Evolutionary conservation across 2,329 filamentous ascomycete genomes (phyloP), one percentile per base, ranked within the genome.

Genomic region (Ceratocystis albifundus): DNA sequence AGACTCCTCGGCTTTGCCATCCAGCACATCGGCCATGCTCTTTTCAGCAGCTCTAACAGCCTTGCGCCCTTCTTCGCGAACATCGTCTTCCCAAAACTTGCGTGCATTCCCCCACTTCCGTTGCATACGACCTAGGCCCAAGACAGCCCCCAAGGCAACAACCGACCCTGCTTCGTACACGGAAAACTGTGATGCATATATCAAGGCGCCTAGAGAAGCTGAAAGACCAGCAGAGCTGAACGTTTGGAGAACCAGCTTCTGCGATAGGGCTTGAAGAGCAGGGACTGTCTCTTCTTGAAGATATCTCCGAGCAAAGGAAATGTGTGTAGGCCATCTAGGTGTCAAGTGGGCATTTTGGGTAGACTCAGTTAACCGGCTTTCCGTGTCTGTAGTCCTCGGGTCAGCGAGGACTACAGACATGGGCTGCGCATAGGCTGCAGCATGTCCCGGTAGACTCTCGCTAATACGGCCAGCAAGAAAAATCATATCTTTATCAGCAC

Each of bases 401-500:
- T 12, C 17, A 7, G 57, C 48, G 5, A 46, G 12, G 61, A 69
- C 69, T 15, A 68, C 67, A 10, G 72, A 74, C 2, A 68, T 64
- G 1, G 77, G 77, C 57, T 79, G 77, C 0, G 74, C 68, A 61
- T 78, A 79, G n/a, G 30, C 8, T 1, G 66, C 0, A 66, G 65
- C 1, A 71, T 72, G 10, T 68, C 69, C 64, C 32, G 74, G 72
- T 20, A 73, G 73, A 1, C 76, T 74, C 68, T 79, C 86, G 20
- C 84, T 80, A 71, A 95, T 85, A 61, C 87, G 84, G 0, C 93
- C 93, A 5, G 89, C 84, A 1, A 96, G 82, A 75, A 88, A 96
- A 61, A 96, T 87, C n/a, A 90, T 82, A 65, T 86, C 87, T 71
- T 87, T 86, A 74, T 96, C 92, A 0, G 92, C 87, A 2, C 82